phyloP scores from a whole-genome alignment of 148 eudicot species.

The Agrostemma githago region DNA sequence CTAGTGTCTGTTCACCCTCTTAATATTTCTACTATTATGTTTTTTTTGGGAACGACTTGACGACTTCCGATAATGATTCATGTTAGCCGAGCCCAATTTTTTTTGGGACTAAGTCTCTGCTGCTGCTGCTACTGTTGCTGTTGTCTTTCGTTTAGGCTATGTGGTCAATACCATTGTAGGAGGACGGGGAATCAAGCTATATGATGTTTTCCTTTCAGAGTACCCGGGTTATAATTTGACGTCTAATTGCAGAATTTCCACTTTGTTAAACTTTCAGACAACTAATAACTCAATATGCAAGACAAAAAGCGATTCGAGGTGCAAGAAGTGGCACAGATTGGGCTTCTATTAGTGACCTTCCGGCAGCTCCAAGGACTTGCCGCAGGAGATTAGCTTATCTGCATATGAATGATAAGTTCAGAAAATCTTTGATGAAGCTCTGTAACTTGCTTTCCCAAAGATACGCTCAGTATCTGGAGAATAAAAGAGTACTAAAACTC shows the following conservation, averaged over 20 bases:
- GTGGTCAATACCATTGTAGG: too few species aligned
- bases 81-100: too few species aligned
- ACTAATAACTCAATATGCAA: slow-evolving; percentile 68
- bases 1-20: background rate
- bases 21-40: too few species aligned
- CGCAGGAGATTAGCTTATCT: slow-evolving; percentile 69
- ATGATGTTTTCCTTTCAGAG: background rate
- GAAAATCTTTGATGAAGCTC: slow-evolving; percentile 63
- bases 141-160: background rate
- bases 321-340: slow-evolving; percentile 72
- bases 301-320: slow-evolving; percentile 76
- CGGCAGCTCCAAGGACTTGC: slow-evolving; percentile 64
- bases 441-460: slow-evolving; percentile 68
- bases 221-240: background rate
- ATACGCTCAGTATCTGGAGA: slow-evolving; percentile 54
- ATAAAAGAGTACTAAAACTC: slow-evolving; percentile 25
- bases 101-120: too few species aligned
- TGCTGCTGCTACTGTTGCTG: too few species aligned
- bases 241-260: background rate
- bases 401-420: slow-evolving; percentile 42
- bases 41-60: too few species aligned
- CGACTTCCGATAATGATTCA: too few species aligned
- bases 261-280: slow-evolving; percentile 37
- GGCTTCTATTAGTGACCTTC: slow-evolving; percentile 62
- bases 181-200: too few species aligned